Base-by-base conservation (phyloP, 768 basidiomycete species). In the Tricholoma bakamatsutake region DNA sequence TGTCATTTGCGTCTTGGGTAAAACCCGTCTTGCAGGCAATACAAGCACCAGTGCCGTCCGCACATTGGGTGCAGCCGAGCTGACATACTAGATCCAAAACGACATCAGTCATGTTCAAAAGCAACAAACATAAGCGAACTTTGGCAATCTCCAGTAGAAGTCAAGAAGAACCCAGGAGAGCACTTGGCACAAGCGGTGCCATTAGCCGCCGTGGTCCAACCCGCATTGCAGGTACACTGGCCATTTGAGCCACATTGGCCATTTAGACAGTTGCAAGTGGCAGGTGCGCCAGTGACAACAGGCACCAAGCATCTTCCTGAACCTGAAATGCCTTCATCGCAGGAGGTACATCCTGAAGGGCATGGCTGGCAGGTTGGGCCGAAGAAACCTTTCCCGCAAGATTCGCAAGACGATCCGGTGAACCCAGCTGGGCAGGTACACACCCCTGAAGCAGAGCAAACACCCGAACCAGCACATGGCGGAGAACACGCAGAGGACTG, bases 111-210 rank as follows among this genome's bases (percentile, higher is more conserved):
- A 45, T 61, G 4, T 5, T 50, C 48, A 48, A 27, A 52, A 55
- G 27, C 11, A 39, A 31, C 46, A 53, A 53, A 27, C 28, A 51
- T 5, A 55, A 49, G 31, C 77, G 55, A 57, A 86, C 89, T 76
- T 77, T 84, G 74, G 66, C 92, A 94, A 62, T 87, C 85, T 5
- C 89, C 90, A 8, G 73, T 80, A 0, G 80, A 77, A 35, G 77
- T 76, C 42, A 83, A 73, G 76, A 90, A 95, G 70, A 90, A 94
- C 0, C 91, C 93, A 15, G 75, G 57, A 1, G 81, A 78, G 64
- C 93, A 95, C 52, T 81, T 75, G 10, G 88, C 82, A 66, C 92
- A 95, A 11, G 82, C 79, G 0, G 87, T 91, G 6, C 90, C 89
- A 61, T 90, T 86, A 47, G 73, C 71, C 1, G 78, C 83, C 0